Base-by-base conservation (phyloP, 495 filamentous ascomycete genomes). In the Daldinia loculata region DNA sequence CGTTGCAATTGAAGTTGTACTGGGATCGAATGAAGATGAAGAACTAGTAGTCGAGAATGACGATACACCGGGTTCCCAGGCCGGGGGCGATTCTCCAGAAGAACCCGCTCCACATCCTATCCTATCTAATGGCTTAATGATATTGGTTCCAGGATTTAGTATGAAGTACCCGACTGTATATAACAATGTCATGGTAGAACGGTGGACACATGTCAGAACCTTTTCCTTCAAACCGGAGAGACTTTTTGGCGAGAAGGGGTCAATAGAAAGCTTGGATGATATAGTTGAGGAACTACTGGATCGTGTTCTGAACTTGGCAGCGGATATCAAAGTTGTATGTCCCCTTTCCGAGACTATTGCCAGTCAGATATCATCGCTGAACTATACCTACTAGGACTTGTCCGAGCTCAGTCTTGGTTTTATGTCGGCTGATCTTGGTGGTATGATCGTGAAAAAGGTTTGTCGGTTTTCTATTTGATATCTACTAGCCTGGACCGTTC, bases 231-330 rank as follows among this genome's bases (percentile, higher is more conserved):
- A 36, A 17, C 17, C 64, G 17, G 24, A 34, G 14, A 61, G 17
- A 50, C 5, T 67, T 7, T 29, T 67, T 17, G 56, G 64, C 24
- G 64, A 67, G 17, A 56, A 60, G 26, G 64, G 64, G 5, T 56
- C 50, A 3, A 52, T 67, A 45, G 64, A 61, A 9, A 56, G 11
- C 26, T 53, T 61, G 56, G 50, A 61, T 12, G 48, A 38, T 6
- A 61, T 67, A 29, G 56, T 36, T 29, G n/a, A 17, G 12, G 64
- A 61, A 24, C 17, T 67, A 36, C n/a, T 67, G 11, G 56, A 56
- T 7, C 48, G 61, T 17, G 32, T 56, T 12, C 30, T 67, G 6
- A 2, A 17, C 0, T 5, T 7, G 30, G 15, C 64, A 9, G 17
- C 26, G 0, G 36, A 61, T n/a, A 43, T 56, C n/a, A 27, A 26